Conservation (phyloP, 2,329 filamentous ascomycete genomes). For the Waltergamsia citrina region DNA sequence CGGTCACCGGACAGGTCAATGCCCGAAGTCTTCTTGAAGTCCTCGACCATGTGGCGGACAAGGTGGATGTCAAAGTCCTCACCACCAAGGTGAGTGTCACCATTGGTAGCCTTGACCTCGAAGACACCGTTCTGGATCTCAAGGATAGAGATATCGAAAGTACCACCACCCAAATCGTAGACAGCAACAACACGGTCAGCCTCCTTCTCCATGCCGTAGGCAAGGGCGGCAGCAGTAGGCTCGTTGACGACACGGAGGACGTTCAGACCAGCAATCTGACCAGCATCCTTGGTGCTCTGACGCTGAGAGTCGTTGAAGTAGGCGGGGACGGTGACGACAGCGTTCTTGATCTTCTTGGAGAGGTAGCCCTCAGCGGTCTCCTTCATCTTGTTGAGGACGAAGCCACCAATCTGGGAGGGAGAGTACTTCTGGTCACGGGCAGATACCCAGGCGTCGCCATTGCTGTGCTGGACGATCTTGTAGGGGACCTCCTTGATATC, state of each 20-base stretch:
- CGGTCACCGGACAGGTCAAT: constrained; percentile 86
- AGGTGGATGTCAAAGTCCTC: constrained; percentile 96
- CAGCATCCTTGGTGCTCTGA: constrained; percentile 96
- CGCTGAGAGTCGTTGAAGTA: constrained; percentile 99
- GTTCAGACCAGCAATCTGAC: constrained; percentile 91
- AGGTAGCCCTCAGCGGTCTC: constrained; percentile 94
- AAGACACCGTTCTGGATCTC: constrained; percentile 98
- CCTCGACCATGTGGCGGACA: constrained; percentile 84
- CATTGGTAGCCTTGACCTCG: constrained; percentile 98
- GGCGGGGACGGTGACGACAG: constrained; percentile 90
- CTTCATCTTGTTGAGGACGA: constrained; percentile 98
- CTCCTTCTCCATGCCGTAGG: constrained; percentile 94
- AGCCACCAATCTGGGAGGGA: constrained; percentile 95
- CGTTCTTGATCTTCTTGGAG: constrained; percentile 85
- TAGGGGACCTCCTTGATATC: constrained; percentile 97
- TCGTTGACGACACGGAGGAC: constrained; percentile 98
- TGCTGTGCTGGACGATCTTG: constrained; percentile 96
- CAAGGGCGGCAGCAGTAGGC: constrained; percentile 89
- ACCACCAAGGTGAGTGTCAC: constrained; percentile 96
- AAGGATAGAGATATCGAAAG: constrained; percentile 96
- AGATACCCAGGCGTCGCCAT: constrained; percentile 93
- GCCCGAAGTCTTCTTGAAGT: constrained; percentile 94
- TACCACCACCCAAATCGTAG: constrained; percentile 97
- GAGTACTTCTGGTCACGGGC: constrained; percentile 93
- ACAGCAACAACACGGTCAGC: constrained; percentile 83